Base-by-base conservation (phyloP, 129 eudicot species). In the Erigeron canadensis region DNA sequence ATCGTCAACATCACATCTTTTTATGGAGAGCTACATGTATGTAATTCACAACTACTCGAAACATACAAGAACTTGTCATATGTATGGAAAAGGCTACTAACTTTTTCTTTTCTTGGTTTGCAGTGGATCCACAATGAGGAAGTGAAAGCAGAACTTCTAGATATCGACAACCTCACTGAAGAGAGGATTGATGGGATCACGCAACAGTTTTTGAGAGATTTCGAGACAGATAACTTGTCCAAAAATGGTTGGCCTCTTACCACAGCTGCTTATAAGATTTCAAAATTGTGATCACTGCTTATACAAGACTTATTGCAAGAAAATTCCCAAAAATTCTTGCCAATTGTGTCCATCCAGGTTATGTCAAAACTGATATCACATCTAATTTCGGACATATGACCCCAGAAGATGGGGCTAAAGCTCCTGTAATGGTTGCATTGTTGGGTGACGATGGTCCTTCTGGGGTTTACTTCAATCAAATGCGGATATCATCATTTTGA, bases 341-440 rank as follows among this genome's bases (percentile, higher is more conserved):
- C 41, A 82, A 82, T 10, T 41, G 59, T 10, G 83, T 74, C 13
- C 61, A 72, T 63, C 86, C 82, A 10, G 93, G 89, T 4, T 84
- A 47, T 71, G 85, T 84, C 8, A 81, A 61, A 47, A 87, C 89
- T 4, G 89, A 84, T 53, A 56, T 87, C 1, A 81, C 74, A 28
- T 10, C 23, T 41, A 22, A 72, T 40, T 64, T 63, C 0, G 89
- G 89, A 3, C 11, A 19, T 17, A 23, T 79, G 13, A 71, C 85
- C 10, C 76, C 78, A 4, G 83, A 86, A 70, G 79, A 86, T 73
- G 90, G 85, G 39, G 90, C 83, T 13, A 67, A 45, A 73, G 70
- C 76, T n/a, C 75, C 75, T 8, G 81, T 75, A 7, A 83, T 68
- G 75, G 16, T 76, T 42, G 84, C 87, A 47, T 40, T 83, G 79